Percentiles rank a stretch among this genome's conserved stretches.
These are phyloP conservation scores for Ophioceras dolichostomum DNA, from an alignment of 2,329 filamentous ascomycete genomes.

Conservation along the genomic window DNA sequence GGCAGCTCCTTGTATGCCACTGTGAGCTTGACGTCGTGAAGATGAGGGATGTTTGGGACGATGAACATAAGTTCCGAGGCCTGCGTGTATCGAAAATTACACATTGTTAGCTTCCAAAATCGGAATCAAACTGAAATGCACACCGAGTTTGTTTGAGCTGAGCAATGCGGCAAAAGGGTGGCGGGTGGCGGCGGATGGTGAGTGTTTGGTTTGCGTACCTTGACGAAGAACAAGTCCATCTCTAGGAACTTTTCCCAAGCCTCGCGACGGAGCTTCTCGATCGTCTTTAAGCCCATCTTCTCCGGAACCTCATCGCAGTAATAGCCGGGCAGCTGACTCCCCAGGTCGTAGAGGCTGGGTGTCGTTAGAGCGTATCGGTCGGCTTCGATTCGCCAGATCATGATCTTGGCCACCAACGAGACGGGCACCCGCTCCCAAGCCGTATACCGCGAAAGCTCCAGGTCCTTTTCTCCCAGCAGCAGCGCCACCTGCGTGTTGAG, in stretches of 20 bases:
- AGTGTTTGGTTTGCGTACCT: too few species aligned
- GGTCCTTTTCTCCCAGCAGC: conserved; percentile 52
- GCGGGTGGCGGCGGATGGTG: too few species aligned
- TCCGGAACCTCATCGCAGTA: conserved; percentile 35
- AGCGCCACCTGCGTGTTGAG: conserved; percentile 53
- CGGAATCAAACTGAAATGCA: too few species aligned
- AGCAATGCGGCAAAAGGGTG: too few species aligned
- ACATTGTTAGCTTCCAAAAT: neutral
- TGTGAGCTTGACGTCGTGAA: conserved; percentile 40
- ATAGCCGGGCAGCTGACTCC: conserved; percentile 37
- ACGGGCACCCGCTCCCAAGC: conserved; percentile 45
- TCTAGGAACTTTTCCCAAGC: conserved; percentile 41
- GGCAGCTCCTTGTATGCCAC: conserved; percentile 49
- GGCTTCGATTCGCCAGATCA: conserved; percentile 47
- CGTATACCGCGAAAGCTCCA: conserved; percentile 45
- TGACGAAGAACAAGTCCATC: conserved; percentile 55
- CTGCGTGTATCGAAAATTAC: too few species aligned
- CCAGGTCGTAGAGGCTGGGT: conserved; percentile 36
- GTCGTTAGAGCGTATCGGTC: conserved; percentile 42
- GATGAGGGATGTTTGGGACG: conserved; percentile 44
- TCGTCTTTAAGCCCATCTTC: conserved; percentile 26
- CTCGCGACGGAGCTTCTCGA: conserved; percentile 32
- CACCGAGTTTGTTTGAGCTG: too few species aligned
- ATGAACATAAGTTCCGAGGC: conserved; percentile 50
- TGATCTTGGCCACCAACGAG: conserved; percentile 39